Base-by-base conservation (phyloP, 768 basidiomycete genomes). In the Trametes coccinea region DNA sequence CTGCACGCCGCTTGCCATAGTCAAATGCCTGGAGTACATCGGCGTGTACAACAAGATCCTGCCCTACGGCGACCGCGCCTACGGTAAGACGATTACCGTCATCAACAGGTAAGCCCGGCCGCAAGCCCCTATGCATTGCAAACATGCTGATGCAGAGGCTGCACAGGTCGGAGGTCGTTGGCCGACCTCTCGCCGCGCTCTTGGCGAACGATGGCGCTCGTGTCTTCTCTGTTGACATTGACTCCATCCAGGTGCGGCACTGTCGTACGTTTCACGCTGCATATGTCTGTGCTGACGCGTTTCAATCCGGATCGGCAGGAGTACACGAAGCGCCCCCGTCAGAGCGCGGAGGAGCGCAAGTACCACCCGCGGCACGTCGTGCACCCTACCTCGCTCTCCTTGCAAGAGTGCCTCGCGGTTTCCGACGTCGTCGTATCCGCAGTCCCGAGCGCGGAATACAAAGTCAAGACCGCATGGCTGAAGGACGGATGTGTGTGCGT, bases 391-490 rank as follows among this genome's bases (percentile, higher is more conserved):
- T 79, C 79, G 49, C 71, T 91, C 49, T 82, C 88, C 2, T 79
- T 98, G 13, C 81, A 90, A 68, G 86, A 93, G 64, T 93, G 92
- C 70, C 82, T 98, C 16, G 87, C 82, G 0, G 73, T 91, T 22
- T 93, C 92, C 2, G 97, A 99, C 70, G 95, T 95, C 17, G 93
- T 99, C 58, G 85, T 99, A 37, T 92, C 92, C 10, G 97, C 96
- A 10, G 97, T 99, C 3, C 97, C 97, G 0, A 86, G 78, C 65
- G 77, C 86, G 13, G 74, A 77, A 7, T 99, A 97, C 78, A 98
- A 97, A 74, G 80, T 99, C 56, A 87, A 89, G 70, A 98, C 95
- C 1, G 84, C 84, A 53, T 87, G 83, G 82, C 78, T 99, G 62
- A 98, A 97, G 76, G 92, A 95, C 63, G 97, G 97, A 0, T 96